These are phyloP conservation scores for Penicillium glabrum DNA, from an alignment of 2,329 filamentous ascomycete genomes.

Conservation along the genomic window DNA sequence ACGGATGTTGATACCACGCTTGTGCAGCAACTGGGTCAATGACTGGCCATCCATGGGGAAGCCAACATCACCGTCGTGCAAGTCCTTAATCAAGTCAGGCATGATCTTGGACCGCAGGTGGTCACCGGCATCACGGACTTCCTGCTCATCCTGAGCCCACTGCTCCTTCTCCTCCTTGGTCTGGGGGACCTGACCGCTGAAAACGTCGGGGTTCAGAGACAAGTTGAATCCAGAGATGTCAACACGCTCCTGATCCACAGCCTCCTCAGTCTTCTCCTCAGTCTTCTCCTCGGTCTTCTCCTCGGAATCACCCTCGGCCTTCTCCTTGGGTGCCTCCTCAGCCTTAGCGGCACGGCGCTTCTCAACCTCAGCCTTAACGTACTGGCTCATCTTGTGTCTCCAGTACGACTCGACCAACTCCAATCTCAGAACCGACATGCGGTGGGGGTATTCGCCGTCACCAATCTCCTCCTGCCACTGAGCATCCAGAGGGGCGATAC, in stretches of 20 bases:
- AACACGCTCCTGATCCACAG: conserved; percentile 63
- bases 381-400: conserved; percentile 83
- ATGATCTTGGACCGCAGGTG: conserved; percentile 76
- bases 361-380: conserved; percentile 76
- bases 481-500: conserved; percentile 88
- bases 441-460: conserved; percentile 74
- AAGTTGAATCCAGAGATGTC: conserved; percentile 87
- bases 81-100: conserved; percentile 80
- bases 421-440: conserved; percentile 89
- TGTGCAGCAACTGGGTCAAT: conserved; percentile 83
- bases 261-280: conserved; percentile 43
- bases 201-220: conserved; percentile 90
- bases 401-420: conserved; percentile 87
- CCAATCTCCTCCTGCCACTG: conserved; percentile 79
- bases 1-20: conserved; percentile 93
- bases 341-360: conserved; percentile 54
- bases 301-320: conserved; percentile 19
- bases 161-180: conserved; percentile 86
- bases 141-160: conserved; percentile 78
- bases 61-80: conserved; percentile 88
- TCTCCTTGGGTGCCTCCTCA: conserved; percentile 36
- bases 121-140: conserved; percentile 79
- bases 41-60: conserved; percentile 99
- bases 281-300: conserved; percentile 44
- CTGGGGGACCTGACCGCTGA: conserved; percentile 87